These are phyloP conservation scores for Penicillium parvum DNA, from an alignment of 495 filamentous ascomycete species.

Conservation along the genomic window DNA sequence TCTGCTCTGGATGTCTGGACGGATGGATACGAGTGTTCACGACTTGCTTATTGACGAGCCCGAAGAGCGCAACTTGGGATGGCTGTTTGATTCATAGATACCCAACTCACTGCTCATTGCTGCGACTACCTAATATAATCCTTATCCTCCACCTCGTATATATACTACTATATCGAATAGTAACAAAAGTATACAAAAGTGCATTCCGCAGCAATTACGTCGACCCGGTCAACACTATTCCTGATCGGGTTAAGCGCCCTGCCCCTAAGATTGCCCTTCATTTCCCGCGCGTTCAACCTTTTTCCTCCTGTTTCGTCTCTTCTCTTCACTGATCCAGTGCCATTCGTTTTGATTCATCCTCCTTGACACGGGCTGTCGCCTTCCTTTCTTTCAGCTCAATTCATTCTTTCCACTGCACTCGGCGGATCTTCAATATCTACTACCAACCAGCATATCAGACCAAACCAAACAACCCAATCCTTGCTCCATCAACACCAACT, in stretches of 20 bases:
- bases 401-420: slow-evolving; percentile 32
- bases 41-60: not conserved
- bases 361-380: slow-evolving; percentile 33
- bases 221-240: slow-evolving; percentile 2
- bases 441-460: slow-evolving; percentile 4
- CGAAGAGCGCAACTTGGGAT: slow-evolving; percentile 1
- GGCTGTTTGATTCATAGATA: slow-evolving; percentile 4
- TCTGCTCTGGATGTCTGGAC: not conserved
- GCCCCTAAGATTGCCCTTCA: slow-evolving; percentile 12
- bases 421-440: not conserved
- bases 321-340: slow-evolving; percentile 21
- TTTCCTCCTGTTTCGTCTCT: slow-evolving; percentile 10
- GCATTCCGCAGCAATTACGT: slow-evolving; percentile 19
- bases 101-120: not conserved
- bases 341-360: slow-evolving; percentile 20
- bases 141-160: too few relatives aligned
- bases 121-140: too few relatives aligned
- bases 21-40: not conserved
- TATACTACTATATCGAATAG: too few relatives aligned
- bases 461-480: too few relatives aligned
- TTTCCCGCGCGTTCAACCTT: slow-evolving; percentile 15
- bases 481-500: slow-evolving; percentile 7
- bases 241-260: slow-evolving; percentile 11
- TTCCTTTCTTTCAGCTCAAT: slow-evolving; percentile 37
- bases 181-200: too few relatives aligned